Percentiles rank a stretch among this genome's conserved stretches.
Evolutionary conservation across 805 yeast genomes (phyloP).

Genomic region (Candida tibetensis): DNA sequence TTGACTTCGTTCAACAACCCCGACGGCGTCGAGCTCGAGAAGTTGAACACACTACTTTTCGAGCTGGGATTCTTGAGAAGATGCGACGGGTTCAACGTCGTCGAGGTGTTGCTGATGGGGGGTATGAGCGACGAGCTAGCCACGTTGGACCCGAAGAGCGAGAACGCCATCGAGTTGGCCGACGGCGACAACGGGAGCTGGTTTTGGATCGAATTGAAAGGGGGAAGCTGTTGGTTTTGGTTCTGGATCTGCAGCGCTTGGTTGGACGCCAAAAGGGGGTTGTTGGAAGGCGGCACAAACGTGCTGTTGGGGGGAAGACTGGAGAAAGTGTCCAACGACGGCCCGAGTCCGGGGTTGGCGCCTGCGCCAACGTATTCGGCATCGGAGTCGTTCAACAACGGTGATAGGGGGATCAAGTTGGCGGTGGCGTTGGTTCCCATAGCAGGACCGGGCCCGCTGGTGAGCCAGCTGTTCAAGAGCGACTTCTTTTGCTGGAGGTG

Average conservation of each 20-base stretch:
- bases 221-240: conserved; percentile 33
- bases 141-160: conserved; percentile 3
- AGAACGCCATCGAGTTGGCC: conserved; percentile 7
- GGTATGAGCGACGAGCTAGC: conserved; percentile 12
- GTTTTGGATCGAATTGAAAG: conserved; percentile 35
- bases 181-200: conserved; percentile 29
- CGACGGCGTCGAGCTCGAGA: conserved; percentile 3
- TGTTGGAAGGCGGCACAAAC: not conserved
- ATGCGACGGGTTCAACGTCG: conserved; percentile 28
- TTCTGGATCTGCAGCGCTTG: conserved; percentile 23
- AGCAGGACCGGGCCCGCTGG: not conserved
- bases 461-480: conserved; percentile 4
- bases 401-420: conserved; percentile 30
- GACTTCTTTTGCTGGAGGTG: conserved; percentile 6
- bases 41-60: conserved; percentile 3
- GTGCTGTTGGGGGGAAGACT: conserved; percentile 2
- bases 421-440: conserved; percentile 6
- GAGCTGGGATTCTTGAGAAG: conserved; percentile 16
- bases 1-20: conserved; percentile 2
- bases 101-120: conserved; percentile 15
- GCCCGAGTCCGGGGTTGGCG: not conserved
- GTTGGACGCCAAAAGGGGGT: conserved; percentile 10
- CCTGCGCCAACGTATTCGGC: conserved; percentile 11
- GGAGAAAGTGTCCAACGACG: conserved; percentile 2
- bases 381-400: conserved; percentile 27